Percentiles rank a stretch among this genome's conserved stretches.
Conservation (phyloP, 441 rosid genomes). For the Cnidoscolus chayamansa region DNA sequence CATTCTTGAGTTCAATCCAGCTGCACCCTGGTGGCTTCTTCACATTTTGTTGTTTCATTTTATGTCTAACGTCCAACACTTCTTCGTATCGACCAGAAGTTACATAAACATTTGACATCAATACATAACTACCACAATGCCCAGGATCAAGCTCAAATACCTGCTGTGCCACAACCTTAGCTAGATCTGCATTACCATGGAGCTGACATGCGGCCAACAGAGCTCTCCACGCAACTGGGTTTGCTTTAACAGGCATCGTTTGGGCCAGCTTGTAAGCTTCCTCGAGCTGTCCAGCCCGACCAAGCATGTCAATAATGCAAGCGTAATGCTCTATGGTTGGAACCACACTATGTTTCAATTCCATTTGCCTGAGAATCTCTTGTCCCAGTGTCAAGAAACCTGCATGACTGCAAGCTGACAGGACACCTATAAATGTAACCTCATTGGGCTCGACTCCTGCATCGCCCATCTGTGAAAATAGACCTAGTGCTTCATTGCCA, state of each 20-base stretch:
- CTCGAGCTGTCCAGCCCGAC: constrained; percentile 51
- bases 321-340: constrained; percentile 56
- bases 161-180: constrained; percentile 37
- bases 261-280: constrained; percentile 55
- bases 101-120: constrained; percentile 44
- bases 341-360: constrained; percentile 36
- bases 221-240: constrained; percentile 55
- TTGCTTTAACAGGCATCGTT: constrained; percentile 38
- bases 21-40: constrained; percentile 56
- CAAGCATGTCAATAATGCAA: constrained; percentile 63
- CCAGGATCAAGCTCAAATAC: constrained; percentile 47
- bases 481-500: constrained; percentile 44
- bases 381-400: constrained; percentile 46
- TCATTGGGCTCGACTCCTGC: constrained; percentile 42
- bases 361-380: constrained; percentile 40
- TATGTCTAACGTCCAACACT: constrained; percentile 45
- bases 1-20: constrained; percentile 48
- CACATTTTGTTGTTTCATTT: constrained; percentile 44
- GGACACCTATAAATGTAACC: constrained; percentile 49
- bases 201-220: constrained; percentile 50
- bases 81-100: constrained; percentile 43
- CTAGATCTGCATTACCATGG: constrained; percentile 43
- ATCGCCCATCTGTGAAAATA: constrained; percentile 44
- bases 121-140: constrained; percentile 40
- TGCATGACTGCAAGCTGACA: constrained; percentile 62